A percentile compares a stretch with the other conserved stretches of the same genome.
These are phyloP conservation scores for Metschnikowia amazonensis DNA, from an alignment of 805 yeast species.

Conservation along the genomic window DNA sequence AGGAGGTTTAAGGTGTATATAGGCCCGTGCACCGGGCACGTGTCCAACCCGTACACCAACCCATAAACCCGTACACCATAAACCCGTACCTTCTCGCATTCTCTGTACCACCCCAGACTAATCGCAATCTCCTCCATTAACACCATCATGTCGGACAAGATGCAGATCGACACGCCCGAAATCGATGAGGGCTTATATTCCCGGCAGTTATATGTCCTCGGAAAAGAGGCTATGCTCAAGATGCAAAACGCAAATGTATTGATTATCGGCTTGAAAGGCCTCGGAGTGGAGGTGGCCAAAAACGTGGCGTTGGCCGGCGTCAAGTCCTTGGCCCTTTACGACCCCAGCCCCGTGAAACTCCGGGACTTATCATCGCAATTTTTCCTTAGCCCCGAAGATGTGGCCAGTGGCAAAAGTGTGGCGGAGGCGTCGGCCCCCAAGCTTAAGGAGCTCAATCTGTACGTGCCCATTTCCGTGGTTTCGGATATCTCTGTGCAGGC, in stretches of 20 bases:
- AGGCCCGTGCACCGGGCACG: too few relatives aligned
- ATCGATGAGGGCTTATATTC: slow-evolving; percentile 95
- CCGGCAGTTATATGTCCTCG: slow-evolving; percentile 92
- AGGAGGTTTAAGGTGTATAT: too few relatives aligned
- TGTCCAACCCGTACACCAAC: not conserved
- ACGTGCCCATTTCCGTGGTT: slow-evolving; percentile 79
- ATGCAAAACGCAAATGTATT: slow-evolving; percentile 94
- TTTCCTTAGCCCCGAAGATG: slow-evolving; percentile 64
- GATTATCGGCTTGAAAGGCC: slow-evolving; percentile 83
- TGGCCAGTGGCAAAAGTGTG: slow-evolving; percentile 61
- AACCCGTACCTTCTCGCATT: not conserved
- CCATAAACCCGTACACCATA: not conserved
- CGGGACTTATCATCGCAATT: slow-evolving; percentile 86
- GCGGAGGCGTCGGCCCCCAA: slow-evolving; percentile 66
- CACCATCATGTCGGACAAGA: slow-evolving; percentile 19
- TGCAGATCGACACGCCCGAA: slow-evolving; percentile 44
- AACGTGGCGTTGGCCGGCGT: slow-evolving; percentile 97
- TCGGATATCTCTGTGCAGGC: slow-evolving; percentile 51
- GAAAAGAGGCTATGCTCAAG: slow-evolving; percentile 96
- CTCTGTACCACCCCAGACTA: not conserved
- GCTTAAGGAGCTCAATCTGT: slow-evolving; percentile 79
- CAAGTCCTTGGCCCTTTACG: slow-evolving; percentile 81
- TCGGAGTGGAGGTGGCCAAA: slow-evolving; percentile 95
- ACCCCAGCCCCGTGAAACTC: slow-evolving; percentile 64
- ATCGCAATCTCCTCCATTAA: not conserved